Percentiles rank a stretch among this genome's conserved stretches.
Evolutionary conservation across 2,329 filamentous ascomycete species (phyloP).

Genomic region (Cadophora luteo-olivacea): DNA sequence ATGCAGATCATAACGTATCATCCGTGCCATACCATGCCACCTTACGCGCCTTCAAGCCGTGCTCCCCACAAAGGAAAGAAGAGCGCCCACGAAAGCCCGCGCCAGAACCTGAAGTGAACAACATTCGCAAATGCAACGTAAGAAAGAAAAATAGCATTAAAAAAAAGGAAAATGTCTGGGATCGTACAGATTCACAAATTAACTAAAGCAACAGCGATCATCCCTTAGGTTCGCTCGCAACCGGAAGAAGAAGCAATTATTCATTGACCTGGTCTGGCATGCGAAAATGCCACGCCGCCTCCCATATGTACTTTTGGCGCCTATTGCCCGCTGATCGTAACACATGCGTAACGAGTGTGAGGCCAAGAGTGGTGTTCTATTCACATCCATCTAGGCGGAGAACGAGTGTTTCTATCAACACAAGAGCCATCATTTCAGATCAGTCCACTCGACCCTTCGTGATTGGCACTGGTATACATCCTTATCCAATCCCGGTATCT

Average conservation of each 20-base stretch:
- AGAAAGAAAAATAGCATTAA: background rate
- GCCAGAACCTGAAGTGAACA: background rate
- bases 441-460: conserved; percentile 4
- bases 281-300: background rate
- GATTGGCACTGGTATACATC: conserved; percentile 11
- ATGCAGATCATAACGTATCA: conserved; percentile 1
- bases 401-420: conserved; percentile 19
- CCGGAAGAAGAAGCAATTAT: conserved; percentile 5
- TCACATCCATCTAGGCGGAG: conserved; percentile 10
- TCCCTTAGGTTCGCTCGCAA: background rate
- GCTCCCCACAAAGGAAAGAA: background rate
- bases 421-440: background rate
- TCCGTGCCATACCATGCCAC: background rate
- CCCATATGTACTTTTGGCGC: conserved; percentile 19
- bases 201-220: background rate
- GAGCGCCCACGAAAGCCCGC: background rate
- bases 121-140: background rate
- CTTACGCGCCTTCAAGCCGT: background rate
- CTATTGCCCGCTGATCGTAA: conserved; percentile 1
- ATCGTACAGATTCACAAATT: conserved; percentile 15
- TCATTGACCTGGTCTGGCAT: conserved; percentile 4
- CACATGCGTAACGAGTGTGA: conserved; percentile 1
- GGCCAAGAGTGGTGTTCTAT: conserved; percentile 11
- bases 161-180: background rate
- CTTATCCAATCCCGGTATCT: background rate